Conservation (phyloP, 2,329 filamentous ascomycete genomes). For the Ophiosphaerella narmari region DNA sequence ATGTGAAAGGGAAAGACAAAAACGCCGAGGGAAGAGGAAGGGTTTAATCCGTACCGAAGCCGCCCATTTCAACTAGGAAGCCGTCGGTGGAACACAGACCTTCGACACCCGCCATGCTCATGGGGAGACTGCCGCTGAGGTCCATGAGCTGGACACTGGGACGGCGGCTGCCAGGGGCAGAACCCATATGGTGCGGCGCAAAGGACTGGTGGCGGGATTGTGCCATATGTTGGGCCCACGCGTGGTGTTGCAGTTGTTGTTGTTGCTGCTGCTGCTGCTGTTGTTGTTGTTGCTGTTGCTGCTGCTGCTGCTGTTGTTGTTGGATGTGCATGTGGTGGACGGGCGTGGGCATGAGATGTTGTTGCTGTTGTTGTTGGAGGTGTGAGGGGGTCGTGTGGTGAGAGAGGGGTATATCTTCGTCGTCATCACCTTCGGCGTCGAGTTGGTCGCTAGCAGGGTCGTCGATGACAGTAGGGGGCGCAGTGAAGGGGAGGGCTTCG, state of each 20-base stretch:
- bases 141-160: conserved; percentile 39
- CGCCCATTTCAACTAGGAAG: conserved; percentile 42
- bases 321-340: conserved; percentile 33
- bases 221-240: conserved; percentile 45
- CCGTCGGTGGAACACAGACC: conserved; percentile 39
- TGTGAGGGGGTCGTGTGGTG: conserved; percentile 29
- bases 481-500: conserved; percentile 34
- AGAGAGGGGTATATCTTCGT: conserved; percentile 38
- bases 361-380: conserved; percentile 11
- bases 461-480: conserved; percentile 35
- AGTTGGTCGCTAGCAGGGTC: conserved; percentile 36
- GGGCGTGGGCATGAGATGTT: conserved; percentile 23
- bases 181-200: conserved; percentile 28
- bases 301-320: conserved; percentile 31
- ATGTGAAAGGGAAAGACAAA: too few species aligned
- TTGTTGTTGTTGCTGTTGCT: conserved; percentile 37
- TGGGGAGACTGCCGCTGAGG: conserved; percentile 8
- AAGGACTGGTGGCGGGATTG: conserved; percentile 36
- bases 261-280: conserved; percentile 29
- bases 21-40: too few species aligned
- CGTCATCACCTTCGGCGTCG: conserved; percentile 45
- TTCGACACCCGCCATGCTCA: conserved; percentile 40
- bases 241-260: conserved; percentile 30
- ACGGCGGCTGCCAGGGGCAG: conserved; percentile 37
- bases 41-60: conserved; percentile 1